phyloP scores from a whole-genome alignment of 192 early-diverging fungal genomes.

The Phycomyces nitens region DNA sequence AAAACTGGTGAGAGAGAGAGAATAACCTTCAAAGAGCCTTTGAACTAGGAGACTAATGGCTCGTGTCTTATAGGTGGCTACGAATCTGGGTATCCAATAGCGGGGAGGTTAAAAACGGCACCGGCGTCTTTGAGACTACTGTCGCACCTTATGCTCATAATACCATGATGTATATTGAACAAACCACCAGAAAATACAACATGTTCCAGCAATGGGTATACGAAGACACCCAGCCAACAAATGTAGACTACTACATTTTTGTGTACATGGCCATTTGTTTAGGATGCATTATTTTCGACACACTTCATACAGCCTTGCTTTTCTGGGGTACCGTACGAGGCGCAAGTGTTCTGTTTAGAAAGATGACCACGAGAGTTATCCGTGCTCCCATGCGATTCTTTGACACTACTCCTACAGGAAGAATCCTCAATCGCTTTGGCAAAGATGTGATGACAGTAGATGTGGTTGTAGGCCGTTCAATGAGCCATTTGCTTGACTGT shows the following conservation, averaged over 20 bases:
- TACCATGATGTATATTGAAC: not conserved
- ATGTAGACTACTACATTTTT: constrained; percentile 41
- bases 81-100: constrained; percentile 13
- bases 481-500: constrained; percentile 48
- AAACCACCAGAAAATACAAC: not conserved
- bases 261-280: constrained; percentile 31
- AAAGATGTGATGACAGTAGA: constrained; percentile 85
- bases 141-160: not conserved
- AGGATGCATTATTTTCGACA: constrained; percentile 29
- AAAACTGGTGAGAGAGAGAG: constrained; percentile 17
- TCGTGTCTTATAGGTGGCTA: constrained; percentile 1
- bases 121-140: not conserved
- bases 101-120: not conserved
- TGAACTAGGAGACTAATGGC: not conserved
- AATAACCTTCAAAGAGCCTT: too few relatives aligned
- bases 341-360: constrained; percentile 52
- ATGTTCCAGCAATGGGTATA: constrained; percentile 11
- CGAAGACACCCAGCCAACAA: constrained; percentile 10
- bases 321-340: constrained; percentile 51
- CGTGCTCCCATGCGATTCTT: constrained; percentile 82
- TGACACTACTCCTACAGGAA: constrained; percentile 85
- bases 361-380: constrained; percentile 53
- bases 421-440: constrained; percentile 78
- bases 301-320: constrained; percentile 39
- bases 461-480: constrained; percentile 46